Conservation (phyloP, 495 filamentous ascomycete genomes). For the Aspergillus mulundensis region DNA sequence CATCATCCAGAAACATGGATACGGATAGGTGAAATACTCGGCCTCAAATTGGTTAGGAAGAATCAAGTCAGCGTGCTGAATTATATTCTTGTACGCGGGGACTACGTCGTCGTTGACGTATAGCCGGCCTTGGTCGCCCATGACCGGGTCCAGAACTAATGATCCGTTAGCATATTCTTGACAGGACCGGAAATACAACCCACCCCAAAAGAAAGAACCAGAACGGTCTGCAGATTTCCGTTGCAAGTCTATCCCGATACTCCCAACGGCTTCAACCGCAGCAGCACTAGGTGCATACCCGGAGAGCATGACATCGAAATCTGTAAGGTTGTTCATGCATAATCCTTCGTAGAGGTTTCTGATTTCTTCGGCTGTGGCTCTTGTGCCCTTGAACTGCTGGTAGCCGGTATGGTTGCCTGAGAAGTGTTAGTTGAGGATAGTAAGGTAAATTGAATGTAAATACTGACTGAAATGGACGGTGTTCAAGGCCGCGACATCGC, state of each 20-base stretch:
- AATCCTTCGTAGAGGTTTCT: conserved; percentile 80
- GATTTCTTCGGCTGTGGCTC: conserved; percentile 76
- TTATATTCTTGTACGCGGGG: conserved; percentile 77
- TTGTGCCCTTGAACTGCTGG: conserved; percentile 76
- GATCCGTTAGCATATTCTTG: neutral
- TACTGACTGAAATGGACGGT: conserved; percentile 88
- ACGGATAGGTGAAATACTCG: conserved; percentile 53
- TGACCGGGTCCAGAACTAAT: conserved; percentile 88
- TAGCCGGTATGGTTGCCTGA: conserved; percentile 93
- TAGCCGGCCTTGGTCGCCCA: conserved; percentile 89
- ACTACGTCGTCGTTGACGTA: conserved; percentile 89
- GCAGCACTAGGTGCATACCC: conserved; percentile 87
- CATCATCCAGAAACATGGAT: neutral
- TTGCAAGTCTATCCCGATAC: conserved; percentile 76
- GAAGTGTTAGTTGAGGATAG: neutral
- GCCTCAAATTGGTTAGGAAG: conserved; percentile 96
- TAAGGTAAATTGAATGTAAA: too few relatives aligned
- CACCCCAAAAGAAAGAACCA: conserved; percentile 88
- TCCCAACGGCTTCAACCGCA: conserved; percentile 76
- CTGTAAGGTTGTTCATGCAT: conserved; percentile 71
- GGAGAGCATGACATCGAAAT: conserved; percentile 88
- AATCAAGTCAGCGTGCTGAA: conserved; percentile 82
- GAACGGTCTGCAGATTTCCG: conserved; percentile 56
- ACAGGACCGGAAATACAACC: conserved; percentile 12
- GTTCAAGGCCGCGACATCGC: conserved; percentile 88